Base-by-base conservation (phyloP, 164 flowering plant genomes). In the Litsea cubeba region DNA sequence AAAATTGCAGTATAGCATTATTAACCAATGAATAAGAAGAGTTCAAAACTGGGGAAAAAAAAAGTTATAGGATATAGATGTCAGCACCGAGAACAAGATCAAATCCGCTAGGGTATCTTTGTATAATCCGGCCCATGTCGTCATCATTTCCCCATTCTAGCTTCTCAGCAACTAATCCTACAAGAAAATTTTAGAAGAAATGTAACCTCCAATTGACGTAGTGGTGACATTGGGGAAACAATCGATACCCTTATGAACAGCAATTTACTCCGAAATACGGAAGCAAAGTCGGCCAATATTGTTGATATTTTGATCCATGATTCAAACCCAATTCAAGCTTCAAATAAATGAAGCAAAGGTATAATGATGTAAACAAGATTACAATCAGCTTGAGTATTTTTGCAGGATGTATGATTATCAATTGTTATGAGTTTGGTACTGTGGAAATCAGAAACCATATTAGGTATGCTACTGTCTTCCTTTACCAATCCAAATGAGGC, bases 51-150 rank as follows among this genome's bases (percentile, higher is more conserved):
- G 50, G 10, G 40, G 14, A 20, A 70, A 58, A 64, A 62, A 51
- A 32, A 57, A 12, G 51, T 76, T 66, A 7, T 24, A 81, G 95
- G 99, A 93, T 95, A 95, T 91, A 95, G 26, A 93, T 93, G 80
- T 95, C 99, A 81, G 99, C 99, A 77, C 99, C 98, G 77, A 95
- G 92, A 81, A 95, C 71, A n/a, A 95, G 84, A 86, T 93, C 99
- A 81, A 93, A 95, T 67, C 98, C 98, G n/a, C 75, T 62, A 2
- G 89, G 73, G 76, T 89, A 75, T 74, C 75, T 84, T 64, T 82
- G 77, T 68, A 85, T 62, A 71, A 93, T 88, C 69, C 82, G 77
- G 76, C 79, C 66, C 32, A 91, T 79, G 68, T 95, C 93, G 50
- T 83, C 83, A 62, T 83, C 64, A 80, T 85, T 83, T 70, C 99